phyloP scores from a whole-genome alignment of 345 rosid genomes.

The Camelina hispida region DNA sequence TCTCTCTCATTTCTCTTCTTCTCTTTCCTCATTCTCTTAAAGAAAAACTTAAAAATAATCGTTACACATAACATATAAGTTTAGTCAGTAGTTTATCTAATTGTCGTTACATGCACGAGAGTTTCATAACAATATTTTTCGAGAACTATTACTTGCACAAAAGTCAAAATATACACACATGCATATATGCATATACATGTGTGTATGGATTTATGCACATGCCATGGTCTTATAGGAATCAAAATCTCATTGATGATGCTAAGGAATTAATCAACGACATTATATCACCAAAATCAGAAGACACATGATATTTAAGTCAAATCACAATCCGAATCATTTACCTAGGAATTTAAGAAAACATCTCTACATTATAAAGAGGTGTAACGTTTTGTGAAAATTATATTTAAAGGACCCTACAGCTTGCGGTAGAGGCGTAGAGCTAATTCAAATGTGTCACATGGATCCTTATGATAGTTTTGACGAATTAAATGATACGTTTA shows the following conservation, averaged over 20 bases:
- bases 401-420: constrained; percentile 30
- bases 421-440: constrained; percentile 14
- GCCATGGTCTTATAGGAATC: constrained; percentile 34
- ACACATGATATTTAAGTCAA: constrained; percentile 37
- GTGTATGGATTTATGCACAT: constrained; percentile 36
- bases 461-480: constrained; percentile 39
- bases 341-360: constrained; percentile 22
- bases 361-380: constrained; percentile 20
- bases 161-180: constrained; percentile 15
- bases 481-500: constrained; percentile 30
- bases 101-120: too few species aligned
- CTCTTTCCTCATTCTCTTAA: constrained; percentile 18
- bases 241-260: constrained; percentile 30
- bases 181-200: not conserved
- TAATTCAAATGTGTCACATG: constrained; percentile 36
- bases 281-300: constrained; percentile 36
- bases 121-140: too few species aligned
- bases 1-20: constrained; percentile 10
- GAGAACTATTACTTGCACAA: not conserved
- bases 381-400: constrained; percentile 26
- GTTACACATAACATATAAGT: not conserved
- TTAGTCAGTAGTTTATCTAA: not conserved
- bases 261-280: constrained; percentile 14
- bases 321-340: constrained; percentile 41
- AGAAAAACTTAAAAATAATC: not conserved